Evolutionary conservation across 2,329 filamentous ascomycete species (phyloP).

Genomic region (Pestalotiopsis sp.): DNA sequence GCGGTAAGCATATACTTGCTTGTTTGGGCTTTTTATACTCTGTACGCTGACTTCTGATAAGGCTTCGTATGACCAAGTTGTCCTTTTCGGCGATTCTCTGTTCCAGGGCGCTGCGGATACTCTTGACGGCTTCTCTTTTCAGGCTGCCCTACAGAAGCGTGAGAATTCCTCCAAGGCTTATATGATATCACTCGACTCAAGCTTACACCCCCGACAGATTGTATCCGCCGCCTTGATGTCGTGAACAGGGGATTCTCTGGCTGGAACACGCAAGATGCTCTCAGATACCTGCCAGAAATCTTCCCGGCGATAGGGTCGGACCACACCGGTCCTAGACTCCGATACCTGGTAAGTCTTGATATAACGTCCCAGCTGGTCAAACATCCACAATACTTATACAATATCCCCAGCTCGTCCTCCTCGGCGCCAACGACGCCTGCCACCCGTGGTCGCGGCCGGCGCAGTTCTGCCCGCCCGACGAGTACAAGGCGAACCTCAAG

Average conservation of each 20-base stretch:
- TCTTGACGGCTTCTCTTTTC: constrained; percentile 72
- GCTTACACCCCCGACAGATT: no score
- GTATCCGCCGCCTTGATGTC: constrained; percentile 78
- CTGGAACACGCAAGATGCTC: constrained; percentile 78
- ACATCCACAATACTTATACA: background rate
- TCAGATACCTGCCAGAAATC: constrained; percentile 69
- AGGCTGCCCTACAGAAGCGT: constrained; percentile 69
- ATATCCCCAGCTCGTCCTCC: constrained; percentile 67
- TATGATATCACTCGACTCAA: no score
- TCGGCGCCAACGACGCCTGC: constrained; percentile 90
- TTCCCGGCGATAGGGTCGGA: constrained; percentile 60
- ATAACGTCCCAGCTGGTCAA: no score
- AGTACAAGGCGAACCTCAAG: constrained; percentile 73
- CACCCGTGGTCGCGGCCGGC: constrained; percentile 61
- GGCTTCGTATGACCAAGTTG: constrained; percentile 68
- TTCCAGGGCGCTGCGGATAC: constrained; percentile 69
- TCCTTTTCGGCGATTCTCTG: constrained; percentile 91
- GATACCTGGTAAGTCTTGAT: constrained; percentile 42
- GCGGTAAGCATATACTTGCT: background rate
- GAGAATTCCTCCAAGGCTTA: no score
- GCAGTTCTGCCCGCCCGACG: constrained; percentile 78
- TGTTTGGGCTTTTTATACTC: background rate
- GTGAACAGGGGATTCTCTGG: constrained; percentile 87
- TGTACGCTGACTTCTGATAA: constrained; percentile 22
- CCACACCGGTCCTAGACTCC: constrained; percentile 59